Conservation (phyloP, 495 filamentous ascomycete genomes). For the Aspergillus bertholletiae region DNA sequence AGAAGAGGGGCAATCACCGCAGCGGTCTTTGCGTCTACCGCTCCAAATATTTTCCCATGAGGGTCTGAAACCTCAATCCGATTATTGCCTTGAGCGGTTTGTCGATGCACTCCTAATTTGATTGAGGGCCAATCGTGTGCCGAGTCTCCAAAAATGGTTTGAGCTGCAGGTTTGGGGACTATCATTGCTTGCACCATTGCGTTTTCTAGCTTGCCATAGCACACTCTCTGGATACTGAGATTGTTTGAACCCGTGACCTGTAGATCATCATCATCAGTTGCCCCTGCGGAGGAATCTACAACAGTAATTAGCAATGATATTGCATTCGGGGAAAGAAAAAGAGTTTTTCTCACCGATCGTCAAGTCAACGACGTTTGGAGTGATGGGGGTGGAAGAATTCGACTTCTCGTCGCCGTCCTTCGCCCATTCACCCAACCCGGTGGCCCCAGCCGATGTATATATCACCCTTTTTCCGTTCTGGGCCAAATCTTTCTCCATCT, state of each 20-base stretch:
- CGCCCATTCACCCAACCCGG: conserved; percentile 61
- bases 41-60: conserved; percentile 66
- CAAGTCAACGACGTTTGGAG: conserved; percentile 57
- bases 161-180: conserved; percentile 62
- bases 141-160: conserved; percentile 39
- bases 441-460: conserved; percentile 46
- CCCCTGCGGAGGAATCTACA: conserved; percentile 17
- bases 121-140: conserved; percentile 63
- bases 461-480: conserved; percentile 38
- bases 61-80: conserved; percentile 69
- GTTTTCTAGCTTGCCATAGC: conserved; percentile 75
- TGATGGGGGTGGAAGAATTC: conserved; percentile 14
- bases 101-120: conserved; percentile 61
- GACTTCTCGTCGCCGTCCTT: conserved; percentile 47
- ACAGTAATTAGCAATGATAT: neutral
- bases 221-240: conserved; percentile 62
- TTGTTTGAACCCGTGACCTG: conserved; percentile 42
- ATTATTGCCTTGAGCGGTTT: conserved; percentile 44
- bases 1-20: conserved; percentile 66
- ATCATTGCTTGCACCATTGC: conserved; percentile 63
- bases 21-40: conserved; percentile 67
- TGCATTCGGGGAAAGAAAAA: neutral
- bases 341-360: conserved; percentile 47
- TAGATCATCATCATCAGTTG: conserved; percentile 40
- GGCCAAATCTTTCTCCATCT: conserved; percentile 35